Percentiles rank a stretch among this genome's conserved stretches.
Conservation (phyloP, 495 filamentous ascomycete genomes). For the Penicillium dipodomyicola region DNA sequence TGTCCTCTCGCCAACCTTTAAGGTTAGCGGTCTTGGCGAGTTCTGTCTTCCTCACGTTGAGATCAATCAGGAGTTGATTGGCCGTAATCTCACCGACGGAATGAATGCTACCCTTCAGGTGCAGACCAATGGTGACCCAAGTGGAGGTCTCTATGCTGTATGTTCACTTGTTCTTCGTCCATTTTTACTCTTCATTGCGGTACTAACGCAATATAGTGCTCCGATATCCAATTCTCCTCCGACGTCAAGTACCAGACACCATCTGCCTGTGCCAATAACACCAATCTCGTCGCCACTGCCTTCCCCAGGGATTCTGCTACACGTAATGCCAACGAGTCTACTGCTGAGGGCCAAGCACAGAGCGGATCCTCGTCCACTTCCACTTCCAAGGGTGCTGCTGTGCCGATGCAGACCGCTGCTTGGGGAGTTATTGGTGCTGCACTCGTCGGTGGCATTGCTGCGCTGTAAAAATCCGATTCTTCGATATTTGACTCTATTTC, state of each 20-base stretch:
- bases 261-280: slow-evolving; percentile 51
- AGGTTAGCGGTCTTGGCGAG: slow-evolving; percentile 49
- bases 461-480: slow-evolving; percentile 22
- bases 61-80: slow-evolving; percentile 34
- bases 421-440: slow-evolving; percentile 36
- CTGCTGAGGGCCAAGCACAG: slow-evolving; percentile 28
- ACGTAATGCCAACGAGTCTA: slow-evolving; percentile 42
- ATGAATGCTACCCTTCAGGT: slow-evolving; percentile 65
- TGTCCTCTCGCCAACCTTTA: slow-evolving; percentile 48
- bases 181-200: background rate
- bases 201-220: slow-evolving; percentile 44
- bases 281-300: slow-evolving; percentile 40
- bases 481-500: background rate
- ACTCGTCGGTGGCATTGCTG: slow-evolving; percentile 30
- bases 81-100: slow-evolving; percentile 41
- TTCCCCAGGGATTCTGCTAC: slow-evolving; percentile 33
- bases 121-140: slow-evolving; percentile 50
- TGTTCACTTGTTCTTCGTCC: slow-evolving; percentile 13
- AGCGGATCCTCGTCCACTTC: slow-evolving; percentile 19
- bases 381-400: slow-evolving; percentile 25
- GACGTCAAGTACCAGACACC: slow-evolving; percentile 28
- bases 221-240: slow-evolving; percentile 57
- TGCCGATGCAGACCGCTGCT: slow-evolving; percentile 32
- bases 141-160: slow-evolving; percentile 56
- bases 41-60: slow-evolving; percentile 57